These are phyloP conservation scores for Solanum chiquidenum DNA, from an alignment of 257 asterid genomes.

Conservation along the genomic window DNA sequence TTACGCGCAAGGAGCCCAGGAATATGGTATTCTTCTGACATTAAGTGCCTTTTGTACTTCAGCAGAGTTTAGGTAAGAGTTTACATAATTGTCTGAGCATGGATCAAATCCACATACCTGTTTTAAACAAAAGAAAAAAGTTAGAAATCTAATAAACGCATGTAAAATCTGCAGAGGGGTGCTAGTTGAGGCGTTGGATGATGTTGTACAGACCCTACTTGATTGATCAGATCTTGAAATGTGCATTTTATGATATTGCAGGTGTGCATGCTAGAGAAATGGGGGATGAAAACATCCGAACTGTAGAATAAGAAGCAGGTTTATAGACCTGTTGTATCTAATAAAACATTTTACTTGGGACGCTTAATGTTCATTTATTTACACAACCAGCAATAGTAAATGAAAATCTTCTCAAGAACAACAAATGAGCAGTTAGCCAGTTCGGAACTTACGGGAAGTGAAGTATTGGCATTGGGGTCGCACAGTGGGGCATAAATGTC, in stretches of 20 bases:
- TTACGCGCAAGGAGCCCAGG: constrained; percentile 48
- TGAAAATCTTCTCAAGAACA: background rate
- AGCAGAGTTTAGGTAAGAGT: constrained; percentile 30
- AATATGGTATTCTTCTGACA: constrained; percentile 23
- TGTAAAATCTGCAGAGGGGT: background rate
- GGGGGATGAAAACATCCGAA: background rate
- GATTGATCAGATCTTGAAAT: background rate
- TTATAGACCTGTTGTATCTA: background rate
- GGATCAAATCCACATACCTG: constrained; percentile 44
- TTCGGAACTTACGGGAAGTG: background rate
- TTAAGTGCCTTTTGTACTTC: constrained; percentile 48
- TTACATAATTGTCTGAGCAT: constrained; percentile 27
- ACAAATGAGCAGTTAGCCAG: background rate
- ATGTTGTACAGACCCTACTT: background rate
- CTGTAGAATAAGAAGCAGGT: background rate
- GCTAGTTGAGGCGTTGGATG: background rate
- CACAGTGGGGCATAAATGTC: constrained; percentile 53
- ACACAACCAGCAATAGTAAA: background rate
- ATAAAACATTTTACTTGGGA: background rate
- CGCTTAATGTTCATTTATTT: background rate
- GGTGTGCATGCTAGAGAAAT: background rate
- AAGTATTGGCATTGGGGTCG: background rate
- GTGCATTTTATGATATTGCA: background rate
- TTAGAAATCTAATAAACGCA: background rate
- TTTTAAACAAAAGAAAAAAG: background rate